phyloP scores from a whole-genome alignment of 2,329 filamentous ascomycete genomes.

The Talaromyces sp. region DNA sequence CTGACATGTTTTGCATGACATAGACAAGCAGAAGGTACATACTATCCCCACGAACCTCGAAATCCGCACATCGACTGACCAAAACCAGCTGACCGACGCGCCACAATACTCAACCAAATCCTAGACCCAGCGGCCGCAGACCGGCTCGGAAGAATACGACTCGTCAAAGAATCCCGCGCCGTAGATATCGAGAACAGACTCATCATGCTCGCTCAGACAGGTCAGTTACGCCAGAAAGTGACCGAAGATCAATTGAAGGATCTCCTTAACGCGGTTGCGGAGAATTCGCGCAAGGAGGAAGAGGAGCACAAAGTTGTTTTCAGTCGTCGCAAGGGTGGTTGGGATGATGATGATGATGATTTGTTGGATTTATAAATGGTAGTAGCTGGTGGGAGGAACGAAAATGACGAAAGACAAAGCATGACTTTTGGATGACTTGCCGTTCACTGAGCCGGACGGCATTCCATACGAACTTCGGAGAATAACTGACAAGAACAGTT shows the following conservation, averaged over 20 bases:
- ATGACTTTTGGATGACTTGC: not conserved
- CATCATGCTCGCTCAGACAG: conserved; percentile 83
- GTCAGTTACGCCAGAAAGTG: conserved; percentile 82
- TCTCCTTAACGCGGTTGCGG: conserved; percentile 77
- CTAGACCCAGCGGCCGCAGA: conserved; percentile 91
- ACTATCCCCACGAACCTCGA: not conserved
- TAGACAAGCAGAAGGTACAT: conserved; percentile 18
- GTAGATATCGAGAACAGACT: conserved; percentile 87
- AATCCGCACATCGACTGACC: not conserved
- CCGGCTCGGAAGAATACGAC: conserved; percentile 85
- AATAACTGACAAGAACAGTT: not conserved
- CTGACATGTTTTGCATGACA: not conserved
- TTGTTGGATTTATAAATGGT: conserved; percentile 39
- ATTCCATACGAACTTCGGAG: not conserved
- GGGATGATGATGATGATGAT: conserved; percentile 77
- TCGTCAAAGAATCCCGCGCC: conserved; percentile 91
- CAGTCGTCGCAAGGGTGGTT: conserved; percentile 74
- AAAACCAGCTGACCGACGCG: conserved; percentile 31
- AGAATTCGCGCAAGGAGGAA: conserved; percentile 58
- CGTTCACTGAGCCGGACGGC: not conserved
- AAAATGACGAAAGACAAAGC: not conserved
- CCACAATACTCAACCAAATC: conserved; percentile 77
- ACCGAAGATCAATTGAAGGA: conserved; percentile 93
- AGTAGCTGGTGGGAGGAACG: not conserved
- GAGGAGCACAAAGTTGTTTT: conserved; percentile 82